Evolutionary conservation across 1,284 basidiomycete species (phyloP).

Genomic region (Neotropicomus parvogracilis): DNA sequence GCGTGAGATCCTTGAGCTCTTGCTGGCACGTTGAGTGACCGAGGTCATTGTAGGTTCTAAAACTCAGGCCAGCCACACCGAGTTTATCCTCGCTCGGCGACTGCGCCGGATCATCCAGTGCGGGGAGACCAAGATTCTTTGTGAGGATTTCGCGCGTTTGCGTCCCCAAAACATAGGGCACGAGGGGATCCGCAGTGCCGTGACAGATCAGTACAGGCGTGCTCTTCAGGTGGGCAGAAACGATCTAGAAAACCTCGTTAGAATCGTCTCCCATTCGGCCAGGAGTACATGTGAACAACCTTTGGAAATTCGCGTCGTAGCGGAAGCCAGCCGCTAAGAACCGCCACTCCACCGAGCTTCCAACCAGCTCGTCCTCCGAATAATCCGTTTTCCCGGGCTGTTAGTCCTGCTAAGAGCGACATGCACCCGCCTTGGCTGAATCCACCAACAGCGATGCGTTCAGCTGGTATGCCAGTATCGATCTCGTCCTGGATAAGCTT

Average conservation of each 20-base stretch:
- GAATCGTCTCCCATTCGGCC: neutral
- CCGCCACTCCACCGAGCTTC: neutral
- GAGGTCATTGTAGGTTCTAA: neutral
- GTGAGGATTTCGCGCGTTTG: neutral
- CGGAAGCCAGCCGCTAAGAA: neutral
- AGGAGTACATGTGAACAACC: neutral
- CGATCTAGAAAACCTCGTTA: neutral
- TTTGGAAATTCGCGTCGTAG: neutral
- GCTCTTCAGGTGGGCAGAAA: neutral
- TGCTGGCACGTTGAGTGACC: neutral
- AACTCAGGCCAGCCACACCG: neutral
- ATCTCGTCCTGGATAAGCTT: neutral
- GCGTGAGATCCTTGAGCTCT: neutral
- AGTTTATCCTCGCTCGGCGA: neutral
- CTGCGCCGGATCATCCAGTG: neutral
- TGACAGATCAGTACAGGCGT: conserved; percentile 2
- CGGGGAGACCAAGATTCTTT: neutral
- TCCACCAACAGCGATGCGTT: neutral
- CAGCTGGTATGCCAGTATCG: neutral
- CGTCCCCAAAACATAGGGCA: neutral
- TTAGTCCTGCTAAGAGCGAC: neutral
- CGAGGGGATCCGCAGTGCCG: neutral
- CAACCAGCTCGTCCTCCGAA: neutral
- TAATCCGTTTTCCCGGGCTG: neutral
- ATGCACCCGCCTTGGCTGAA: conserved; percentile 1